These are phyloP conservation scores for Cornus suecica DNA, from an alignment of 148 eudicot species.

Conservation along the genomic window DNA sequence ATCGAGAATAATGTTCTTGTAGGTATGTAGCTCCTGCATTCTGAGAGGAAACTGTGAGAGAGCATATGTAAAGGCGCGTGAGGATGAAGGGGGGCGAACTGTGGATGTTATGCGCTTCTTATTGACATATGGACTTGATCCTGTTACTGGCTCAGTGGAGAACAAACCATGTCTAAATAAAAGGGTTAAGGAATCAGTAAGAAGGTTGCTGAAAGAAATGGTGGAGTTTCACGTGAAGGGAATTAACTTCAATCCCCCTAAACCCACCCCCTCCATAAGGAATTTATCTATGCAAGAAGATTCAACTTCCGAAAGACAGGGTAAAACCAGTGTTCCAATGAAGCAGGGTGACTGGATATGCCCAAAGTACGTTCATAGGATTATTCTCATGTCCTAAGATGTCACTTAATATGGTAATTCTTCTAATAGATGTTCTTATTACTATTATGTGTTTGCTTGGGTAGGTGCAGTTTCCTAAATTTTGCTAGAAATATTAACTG, in stretches of 20 bases:
- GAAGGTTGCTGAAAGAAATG: slow-evolving; percentile 47
- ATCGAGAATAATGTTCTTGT: neutral
- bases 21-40: slow-evolving; percentile 65
- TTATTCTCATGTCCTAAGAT: neutral
- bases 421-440: neutral
- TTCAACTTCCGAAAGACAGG: slow-evolving; percentile 16
- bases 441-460: neutral
- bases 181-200: slow-evolving; percentile 39
- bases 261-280: slow-evolving; percentile 2
- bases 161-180: slow-evolving; percentile 37
- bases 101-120: slow-evolving; percentile 67
- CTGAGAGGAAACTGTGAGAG: slow-evolving; percentile 62
- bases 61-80: slow-evolving; percentile 45
- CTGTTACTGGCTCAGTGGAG: slow-evolving; percentile 31
- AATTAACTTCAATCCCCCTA: slow-evolving; percentile 16
- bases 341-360: slow-evolving; percentile 60
- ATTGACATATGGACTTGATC: slow-evolving; percentile 46
- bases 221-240: slow-evolving; percentile 32
- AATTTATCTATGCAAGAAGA: slow-evolving; percentile 16
- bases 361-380: slow-evolving; percentile 33
- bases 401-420: neutral
- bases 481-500: slow-evolving; percentile 49
- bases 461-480: slow-evolving; percentile 53
- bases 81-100: slow-evolving; percentile 48
- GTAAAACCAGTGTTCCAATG: slow-evolving; percentile 20